phyloP scores from a whole-genome alignment of 2,329 filamentous ascomycete species.

The Fusarium robinianum region DNA sequence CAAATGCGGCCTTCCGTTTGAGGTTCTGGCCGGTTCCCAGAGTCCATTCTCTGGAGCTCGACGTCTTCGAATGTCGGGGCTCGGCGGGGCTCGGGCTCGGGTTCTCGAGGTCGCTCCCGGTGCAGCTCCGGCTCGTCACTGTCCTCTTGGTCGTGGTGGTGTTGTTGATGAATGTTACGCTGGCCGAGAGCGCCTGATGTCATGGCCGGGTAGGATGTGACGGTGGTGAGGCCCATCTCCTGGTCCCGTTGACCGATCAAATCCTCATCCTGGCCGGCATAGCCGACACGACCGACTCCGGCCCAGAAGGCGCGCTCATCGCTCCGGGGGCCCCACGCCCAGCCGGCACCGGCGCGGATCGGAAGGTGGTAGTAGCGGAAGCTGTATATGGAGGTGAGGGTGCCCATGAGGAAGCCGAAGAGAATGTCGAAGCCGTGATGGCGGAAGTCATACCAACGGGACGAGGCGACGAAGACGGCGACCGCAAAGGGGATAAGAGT shows the following conservation, averaged over 20 bases:
- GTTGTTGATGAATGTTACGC: slow-evolving; percentile 17
- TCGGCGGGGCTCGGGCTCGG: slow-evolving; percentile 12
- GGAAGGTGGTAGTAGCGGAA: slow-evolving; percentile 89
- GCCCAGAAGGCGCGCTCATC: slow-evolving; percentile 77
- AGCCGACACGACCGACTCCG: slow-evolving; percentile 66
- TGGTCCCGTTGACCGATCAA: slow-evolving; percentile 22
- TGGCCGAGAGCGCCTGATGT: slow-evolving; percentile 30
- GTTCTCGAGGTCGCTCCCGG: slow-evolving; percentile 1
- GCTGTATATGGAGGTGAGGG: slow-evolving; percentile 69
- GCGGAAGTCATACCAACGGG: slow-evolving; percentile 84
- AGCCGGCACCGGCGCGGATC: slow-evolving; percentile 73
- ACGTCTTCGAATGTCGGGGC: slow-evolving; percentile 40
- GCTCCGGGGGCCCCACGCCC: slow-evolving; percentile 84
- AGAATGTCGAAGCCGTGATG: slow-evolving; percentile 94
- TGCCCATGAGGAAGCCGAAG: slow-evolving; percentile 80
- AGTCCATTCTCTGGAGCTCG: slow-evolving; percentile 36
- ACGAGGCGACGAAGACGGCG: slow-evolving; percentile 81
- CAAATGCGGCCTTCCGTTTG: background rate
- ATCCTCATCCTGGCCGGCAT: slow-evolving; percentile 50
- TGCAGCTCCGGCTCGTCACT: background rate
- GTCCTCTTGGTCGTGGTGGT: slow-evolving; percentile 14
- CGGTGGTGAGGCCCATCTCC: slow-evolving; percentile 34
- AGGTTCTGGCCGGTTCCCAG: slow-evolving; percentile 16
- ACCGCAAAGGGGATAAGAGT: slow-evolving; percentile 72
- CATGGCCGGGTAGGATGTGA: slow-evolving; percentile 34